Base-by-base conservation (phyloP, 805 yeast species). In the Yueomyces sinensis region DNA sequence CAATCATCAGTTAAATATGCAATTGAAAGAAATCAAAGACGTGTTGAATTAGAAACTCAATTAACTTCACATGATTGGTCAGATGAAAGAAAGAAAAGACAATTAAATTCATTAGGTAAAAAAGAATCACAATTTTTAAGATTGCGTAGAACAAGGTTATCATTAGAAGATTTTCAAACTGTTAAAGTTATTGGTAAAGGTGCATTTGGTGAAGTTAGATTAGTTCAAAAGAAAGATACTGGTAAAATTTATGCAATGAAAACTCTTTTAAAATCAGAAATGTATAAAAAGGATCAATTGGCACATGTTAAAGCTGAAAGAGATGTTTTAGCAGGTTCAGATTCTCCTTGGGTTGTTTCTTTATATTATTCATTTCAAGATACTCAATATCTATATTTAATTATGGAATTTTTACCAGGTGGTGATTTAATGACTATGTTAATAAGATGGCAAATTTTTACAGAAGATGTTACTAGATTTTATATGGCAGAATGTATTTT, bases 261-360 rank as follows among this genome's bases (percentile, higher is more conserved):
- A 60, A 87, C 95, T 3, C 70, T 80, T 49, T 68, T 79, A 52
- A 91, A 83, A 58, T 70, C 81, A 34, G 98, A 91, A 59, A 86
- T 91, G 93, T 86, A 81, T 59, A 82, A 83, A 50, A 86, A 83
- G 51, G 97, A 89, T 47, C 95, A 86, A 56, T 63, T 87, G 38
- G 95, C 95, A 0, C 95, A 86, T 55, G 95, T 87, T 30, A 89
- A 86, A 52, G 95, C 96, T 1, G 94, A 87, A 59, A 73, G 95
- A 50, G 97, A 91, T 59, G 95, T 91, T 18, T 66, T 89, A 46
- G 97, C 95, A 34, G 70, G 96, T 16, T 74, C 84, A 36, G 78
- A 93, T 13, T 79, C 94, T 7, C 97, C 91, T 52, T 87, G 89
- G 63, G 82, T 91, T 53, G 82, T 87, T 32, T 76, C 94, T 76